Percentiles rank a stretch among this genome's conserved stretches.
Conservation (phyloP, 2,329 filamentous ascomycete genomes). For the Cladosporium sp. region DNA sequence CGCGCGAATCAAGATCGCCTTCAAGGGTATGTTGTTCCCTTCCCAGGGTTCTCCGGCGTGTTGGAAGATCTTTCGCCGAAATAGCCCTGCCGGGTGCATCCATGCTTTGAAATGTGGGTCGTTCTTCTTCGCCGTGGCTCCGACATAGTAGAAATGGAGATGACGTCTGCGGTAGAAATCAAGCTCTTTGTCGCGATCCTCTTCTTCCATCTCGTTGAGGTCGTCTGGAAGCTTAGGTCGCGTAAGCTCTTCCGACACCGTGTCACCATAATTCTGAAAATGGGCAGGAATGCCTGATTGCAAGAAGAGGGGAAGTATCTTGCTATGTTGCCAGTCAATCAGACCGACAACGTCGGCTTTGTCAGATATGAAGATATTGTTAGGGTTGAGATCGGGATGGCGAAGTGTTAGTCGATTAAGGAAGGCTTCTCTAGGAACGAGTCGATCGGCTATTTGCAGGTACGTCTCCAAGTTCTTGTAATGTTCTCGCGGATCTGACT, state of each 20-base stretch:
- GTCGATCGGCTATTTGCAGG: slow-evolving; percentile 21
- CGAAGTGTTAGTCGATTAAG: slow-evolving; percentile 22
- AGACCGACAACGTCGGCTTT: slow-evolving; percentile 32
- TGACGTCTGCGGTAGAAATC: slow-evolving; percentile 21
- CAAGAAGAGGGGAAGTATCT: slow-evolving; percentile 35
- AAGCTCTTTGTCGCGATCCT: slow-evolving; percentile 15
- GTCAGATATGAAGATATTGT: slow-evolving; percentile 29
- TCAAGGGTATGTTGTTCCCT: slow-evolving; percentile 22
- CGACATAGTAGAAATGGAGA: slow-evolving; percentile 24
- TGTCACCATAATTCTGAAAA: slow-evolving; percentile 37
- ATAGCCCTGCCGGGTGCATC: slow-evolving; percentile 14
- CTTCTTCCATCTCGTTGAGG: slow-evolving; percentile 7
- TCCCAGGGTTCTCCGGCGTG: slow-evolving; percentile 23
- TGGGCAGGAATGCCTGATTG: slow-evolving; percentile 34
- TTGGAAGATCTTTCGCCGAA: slow-evolving; percentile 19
- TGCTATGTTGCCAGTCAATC: slow-evolving; percentile 41
- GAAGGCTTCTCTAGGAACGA: slow-evolving; percentile 11
- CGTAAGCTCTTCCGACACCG: neutral
- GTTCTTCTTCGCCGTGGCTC: slow-evolving; percentile 15
- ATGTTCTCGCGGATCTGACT: slow-evolving; percentile 20
- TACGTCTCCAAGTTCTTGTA: slow-evolving; percentile 27
- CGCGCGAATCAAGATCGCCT: neutral
- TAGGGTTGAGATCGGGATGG: slow-evolving; percentile 29
- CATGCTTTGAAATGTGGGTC: slow-evolving; percentile 20
- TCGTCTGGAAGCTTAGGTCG: neutral